Evolutionary conservation across 768 basidiomycete genomes (phyloP).

Genomic region (Boletus reticuloceps): DNA sequence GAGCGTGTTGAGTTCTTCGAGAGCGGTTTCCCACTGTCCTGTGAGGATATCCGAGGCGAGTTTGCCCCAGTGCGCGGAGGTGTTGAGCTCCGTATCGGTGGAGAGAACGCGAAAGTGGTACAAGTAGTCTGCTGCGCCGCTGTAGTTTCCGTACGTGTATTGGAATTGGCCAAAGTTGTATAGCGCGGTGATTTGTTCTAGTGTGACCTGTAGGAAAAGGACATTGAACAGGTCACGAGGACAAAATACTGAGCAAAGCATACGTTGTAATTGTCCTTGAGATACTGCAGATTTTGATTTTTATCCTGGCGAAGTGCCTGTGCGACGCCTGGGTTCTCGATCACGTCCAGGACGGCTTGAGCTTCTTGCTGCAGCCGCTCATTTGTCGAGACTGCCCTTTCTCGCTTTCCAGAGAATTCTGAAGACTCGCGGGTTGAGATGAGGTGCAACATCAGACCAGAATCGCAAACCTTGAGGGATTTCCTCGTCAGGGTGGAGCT

Average conservation of each 20-base stretch:
- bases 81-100: conserved; percentile 88
- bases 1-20: conserved; percentile 94
- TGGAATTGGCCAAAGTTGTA: conserved; percentile 99
- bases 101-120: conserved; percentile 99
- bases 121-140: conserved; percentile 93
- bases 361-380: conserved; percentile 87
- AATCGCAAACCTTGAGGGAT: conserved; percentile 59
- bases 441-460: not conserved
- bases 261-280: conserved; percentile 91
- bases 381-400: conserved; percentile 79
- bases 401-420: conserved; percentile 87
- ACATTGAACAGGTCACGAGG: conserved; percentile 2
- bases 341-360: conserved; percentile 90
- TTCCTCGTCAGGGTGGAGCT: conserved; percentile 70
- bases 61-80: conserved; percentile 98
- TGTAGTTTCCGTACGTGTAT: conserved; percentile 98
- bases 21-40: conserved; percentile 92
- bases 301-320: conserved; percentile 94
- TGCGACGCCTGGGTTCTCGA: conserved; percentile 95
- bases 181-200: conserved; percentile 92
- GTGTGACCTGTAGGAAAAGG: conserved; percentile 61
- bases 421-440: not conserved
- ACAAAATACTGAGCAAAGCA: conserved; percentile 24
- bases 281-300: conserved; percentile 91
- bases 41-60: conserved; percentile 94